Percentiles rank a stretch among this genome's conserved stretches.
Conservation (phyloP, 306 rosid genomes). For the Lablab purpureus region DNA sequence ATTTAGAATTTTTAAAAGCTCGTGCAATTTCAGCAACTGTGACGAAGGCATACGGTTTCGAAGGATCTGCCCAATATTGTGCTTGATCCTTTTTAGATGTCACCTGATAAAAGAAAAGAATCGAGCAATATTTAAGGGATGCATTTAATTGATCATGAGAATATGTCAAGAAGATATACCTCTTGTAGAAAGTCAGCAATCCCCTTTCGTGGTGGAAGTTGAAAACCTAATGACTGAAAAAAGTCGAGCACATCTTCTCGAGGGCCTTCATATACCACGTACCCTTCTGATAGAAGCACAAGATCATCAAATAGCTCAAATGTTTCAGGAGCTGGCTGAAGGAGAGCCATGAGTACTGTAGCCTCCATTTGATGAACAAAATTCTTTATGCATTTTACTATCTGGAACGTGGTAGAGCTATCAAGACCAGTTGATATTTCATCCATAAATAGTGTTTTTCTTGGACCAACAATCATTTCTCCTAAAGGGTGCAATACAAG, state of each 20-base stretch:
- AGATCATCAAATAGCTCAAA: conserved; percentile 88
- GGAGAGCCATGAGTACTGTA: conserved; percentile 89
- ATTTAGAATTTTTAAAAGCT: conserved; percentile 68
- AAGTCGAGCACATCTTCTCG: conserved; percentile 74
- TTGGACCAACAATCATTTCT: conserved; percentile 90
- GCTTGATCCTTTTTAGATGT: conserved; percentile 89
- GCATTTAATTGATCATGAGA: conserved; percentile 27
- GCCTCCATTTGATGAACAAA: conserved; percentile 94
- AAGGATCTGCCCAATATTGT: conserved; percentile 86
- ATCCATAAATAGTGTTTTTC: conserved; percentile 90
- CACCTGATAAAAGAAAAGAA: conserved; percentile 60
- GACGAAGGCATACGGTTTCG: conserved; percentile 69
- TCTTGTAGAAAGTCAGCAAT: conserved; percentile 94
- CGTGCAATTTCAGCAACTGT: conserved; percentile 72
- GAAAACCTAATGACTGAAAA: conserved; percentile 80
- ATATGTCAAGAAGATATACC: conserved; percentile 55
- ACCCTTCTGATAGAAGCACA: conserved; percentile 78
- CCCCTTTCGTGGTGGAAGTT: conserved; percentile 86
- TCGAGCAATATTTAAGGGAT: conserved; percentile 20
- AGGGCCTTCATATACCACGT: conserved; percentile 83
- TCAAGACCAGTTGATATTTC: conserved; percentile 97
- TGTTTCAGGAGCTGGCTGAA: conserved; percentile 97
- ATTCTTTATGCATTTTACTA: conserved; percentile 78
- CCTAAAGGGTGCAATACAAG: conserved; percentile 55
- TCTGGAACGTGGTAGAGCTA: conserved; percentile 91